These are phyloP conservation scores for Elsinoe perseae DNA, from an alignment of 2,329 filamentous ascomycete species.

Conservation along the genomic window DNA sequence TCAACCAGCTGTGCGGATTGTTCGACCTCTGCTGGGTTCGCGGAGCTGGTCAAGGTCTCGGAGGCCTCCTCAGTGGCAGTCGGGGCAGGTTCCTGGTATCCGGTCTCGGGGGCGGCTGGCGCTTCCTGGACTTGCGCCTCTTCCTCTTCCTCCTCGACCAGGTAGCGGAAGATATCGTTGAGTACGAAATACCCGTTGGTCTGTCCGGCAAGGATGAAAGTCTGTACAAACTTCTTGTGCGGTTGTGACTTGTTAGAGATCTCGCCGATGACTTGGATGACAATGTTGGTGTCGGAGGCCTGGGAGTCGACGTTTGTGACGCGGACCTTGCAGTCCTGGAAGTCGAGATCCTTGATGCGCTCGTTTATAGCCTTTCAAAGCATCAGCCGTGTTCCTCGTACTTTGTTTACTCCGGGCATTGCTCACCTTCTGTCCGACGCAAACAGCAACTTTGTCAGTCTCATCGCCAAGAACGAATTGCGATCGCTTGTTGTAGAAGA, in stretches of 20 bases:
- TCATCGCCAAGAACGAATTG: conserved; percentile 91
- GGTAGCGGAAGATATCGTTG: conserved; percentile 95
- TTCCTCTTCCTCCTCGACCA: conserved; percentile 69
- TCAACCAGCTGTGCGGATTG: conserved; percentile 50
- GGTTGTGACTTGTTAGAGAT: conserved; percentile 89
- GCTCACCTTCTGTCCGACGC: conserved; percentile 73
- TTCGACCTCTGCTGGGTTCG: conserved; percentile 34
- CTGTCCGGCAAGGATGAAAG: conserved; percentile 92
- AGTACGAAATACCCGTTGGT: conserved; percentile 96
- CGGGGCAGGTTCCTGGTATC: conserved; percentile 35
- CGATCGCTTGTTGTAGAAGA: conserved; percentile 94
- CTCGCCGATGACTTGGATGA: conserved; percentile 97
- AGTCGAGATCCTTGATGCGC: conserved; percentile 84
- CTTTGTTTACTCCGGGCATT: background rate
- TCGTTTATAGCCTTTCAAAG: conserved; percentile 74
- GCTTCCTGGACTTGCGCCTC: conserved; percentile 27
- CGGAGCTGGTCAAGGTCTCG: conserved; percentile 28
- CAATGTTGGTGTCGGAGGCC: conserved; percentile 82
- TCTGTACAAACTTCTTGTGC: conserved; percentile 94
- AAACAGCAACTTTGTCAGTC: conserved; percentile 78
- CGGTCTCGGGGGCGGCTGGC: conserved; percentile 29
- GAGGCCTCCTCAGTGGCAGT: conserved; percentile 28
- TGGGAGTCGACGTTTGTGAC: conserved; percentile 97
- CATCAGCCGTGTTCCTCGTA: background rate
- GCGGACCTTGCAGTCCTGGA: conserved; percentile 96